phyloP scores from a whole-genome alignment of 2,329 filamentous ascomycete genomes.

The Bipolaris oryzae region DNA sequence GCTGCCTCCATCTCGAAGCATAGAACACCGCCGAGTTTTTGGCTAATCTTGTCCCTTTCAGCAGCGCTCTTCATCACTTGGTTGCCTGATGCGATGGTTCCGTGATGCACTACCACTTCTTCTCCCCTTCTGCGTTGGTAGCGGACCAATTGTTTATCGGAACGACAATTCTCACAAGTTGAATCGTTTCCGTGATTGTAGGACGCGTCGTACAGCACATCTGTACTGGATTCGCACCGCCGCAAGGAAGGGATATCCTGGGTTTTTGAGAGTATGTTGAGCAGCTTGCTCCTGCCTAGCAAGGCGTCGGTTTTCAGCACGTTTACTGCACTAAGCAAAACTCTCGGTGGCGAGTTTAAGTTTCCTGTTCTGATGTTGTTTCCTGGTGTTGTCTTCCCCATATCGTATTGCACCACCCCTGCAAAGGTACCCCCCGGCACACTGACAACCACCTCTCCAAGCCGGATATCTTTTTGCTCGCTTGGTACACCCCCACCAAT shows the following conservation, averaged over 20 bases:
- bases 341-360: slow-evolving; percentile 11
- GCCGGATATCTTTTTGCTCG: slow-evolving; percentile 24
- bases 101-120: slow-evolving; percentile 45
- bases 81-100: slow-evolving; percentile 51
- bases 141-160: slow-evolving; percentile 2
- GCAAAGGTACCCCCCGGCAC: slow-evolving; percentile 9
- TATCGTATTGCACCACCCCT: slow-evolving; percentile 36
- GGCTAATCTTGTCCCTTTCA: slow-evolving; percentile 45
- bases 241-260: slow-evolving; percentile 12
- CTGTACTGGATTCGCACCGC: slow-evolving; percentile 12
- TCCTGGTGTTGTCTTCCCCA: slow-evolving; percentile 19
- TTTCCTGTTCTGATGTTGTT: slow-evolving; percentile 18
- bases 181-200: slow-evolving; percentile 22
- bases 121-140: slow-evolving; percentile 7
- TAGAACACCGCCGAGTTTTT: slow-evolving; percentile 25
- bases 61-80: slow-evolving; percentile 51
- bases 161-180: slow-evolving; percentile 15
- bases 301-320: background rate
- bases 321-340: slow-evolving; percentile 14
- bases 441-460: slow-evolving; percentile 36
- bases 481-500: slow-evolving; percentile 47
- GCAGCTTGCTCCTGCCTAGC: slow-evolving; percentile 2
- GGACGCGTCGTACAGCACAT: slow-evolving; percentile 23
- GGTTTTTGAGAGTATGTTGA: slow-evolving; percentile 6
- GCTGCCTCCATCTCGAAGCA: slow-evolving; percentile 19